Evolutionary conservation across 805 yeast species (phyloP).

Genomic region (Metschnikowia picachoensis): DNA sequence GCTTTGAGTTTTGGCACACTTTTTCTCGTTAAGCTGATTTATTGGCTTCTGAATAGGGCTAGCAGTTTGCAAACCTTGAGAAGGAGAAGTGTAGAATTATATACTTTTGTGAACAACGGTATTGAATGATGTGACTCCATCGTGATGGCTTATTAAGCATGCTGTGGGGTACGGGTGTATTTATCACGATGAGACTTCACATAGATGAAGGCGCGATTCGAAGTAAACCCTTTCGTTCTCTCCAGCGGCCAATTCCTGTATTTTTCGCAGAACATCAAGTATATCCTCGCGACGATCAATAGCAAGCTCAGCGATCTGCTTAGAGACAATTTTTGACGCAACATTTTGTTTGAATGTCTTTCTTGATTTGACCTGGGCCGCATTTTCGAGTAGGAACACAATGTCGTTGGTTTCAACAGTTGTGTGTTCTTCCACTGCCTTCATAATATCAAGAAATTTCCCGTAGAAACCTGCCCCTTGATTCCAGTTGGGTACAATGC

Average conservation of each 20-base stretch:
- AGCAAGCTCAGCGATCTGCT: constrained; percentile 42
- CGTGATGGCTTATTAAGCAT: too few species aligned
- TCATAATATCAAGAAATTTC: constrained; percentile 39
- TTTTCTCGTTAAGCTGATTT: too few species aligned
- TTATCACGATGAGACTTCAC: too few species aligned
- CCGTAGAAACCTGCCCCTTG: constrained; percentile 57
- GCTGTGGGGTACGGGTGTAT: too few species aligned
- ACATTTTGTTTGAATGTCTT: constrained; percentile 22
- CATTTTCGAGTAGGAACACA: constrained; percentile 40
- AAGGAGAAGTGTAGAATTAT: too few species aligned
- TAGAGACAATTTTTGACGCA: constrained; percentile 52
- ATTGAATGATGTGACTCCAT: too few species aligned
- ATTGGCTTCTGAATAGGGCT: too few species aligned
- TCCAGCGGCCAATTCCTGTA: constrained; percentile 40
- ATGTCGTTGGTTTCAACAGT: constrained; percentile 20
- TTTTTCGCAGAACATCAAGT: constrained; percentile 27
- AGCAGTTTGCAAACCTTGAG: too few species aligned
- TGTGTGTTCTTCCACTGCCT: constrained; percentile 14
- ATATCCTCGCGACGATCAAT: constrained; percentile 18
- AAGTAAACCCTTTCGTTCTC: constrained; percentile 43
- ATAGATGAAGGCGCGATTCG: constrained; percentile 1
- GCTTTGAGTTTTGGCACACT: too few species aligned
- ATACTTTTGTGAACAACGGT: too few species aligned
- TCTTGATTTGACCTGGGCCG: constrained; percentile 38
- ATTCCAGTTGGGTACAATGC: constrained; percentile 46